Evolutionary conservation across 2,329 filamentous ascomycete species (phyloP).

Genomic region (Colletotrichum sp.): DNA sequence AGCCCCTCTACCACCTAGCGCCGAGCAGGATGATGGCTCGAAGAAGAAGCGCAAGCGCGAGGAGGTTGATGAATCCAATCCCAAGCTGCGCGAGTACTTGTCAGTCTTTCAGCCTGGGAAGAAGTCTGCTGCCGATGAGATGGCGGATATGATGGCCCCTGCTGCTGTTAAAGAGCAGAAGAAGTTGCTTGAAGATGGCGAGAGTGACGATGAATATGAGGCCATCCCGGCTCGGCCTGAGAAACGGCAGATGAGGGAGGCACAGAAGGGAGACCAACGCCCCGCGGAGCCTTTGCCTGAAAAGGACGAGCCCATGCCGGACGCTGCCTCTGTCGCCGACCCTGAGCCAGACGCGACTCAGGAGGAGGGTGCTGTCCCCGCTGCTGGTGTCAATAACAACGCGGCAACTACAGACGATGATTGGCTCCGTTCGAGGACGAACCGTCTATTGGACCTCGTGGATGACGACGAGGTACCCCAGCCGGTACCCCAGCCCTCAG

Average conservation of each 20-base stretch:
- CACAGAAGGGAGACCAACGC: constrained; percentile 11
- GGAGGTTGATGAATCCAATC: constrained; percentile 65
- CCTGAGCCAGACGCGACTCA: constrained; percentile 2
- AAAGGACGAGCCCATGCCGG: constrained; percentile 12
- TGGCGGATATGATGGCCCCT: constrained; percentile 14
- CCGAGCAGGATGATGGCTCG: constrained; percentile 18
- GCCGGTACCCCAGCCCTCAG: constrained; percentile 27
- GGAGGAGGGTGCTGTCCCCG: background rate
- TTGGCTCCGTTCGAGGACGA: constrained; percentile 91
- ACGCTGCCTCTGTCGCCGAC: background rate
- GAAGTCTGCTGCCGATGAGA: constrained; percentile 32
- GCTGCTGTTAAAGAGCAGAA: constrained; percentile 29
- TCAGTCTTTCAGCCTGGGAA: constrained; percentile 75
- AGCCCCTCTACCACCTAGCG: constrained; percentile 23
- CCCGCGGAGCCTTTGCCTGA: constrained; percentile 15
- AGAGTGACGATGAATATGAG: constrained; percentile 81
- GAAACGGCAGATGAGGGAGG: constrained; percentile 41
- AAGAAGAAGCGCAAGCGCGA: constrained; percentile 73
- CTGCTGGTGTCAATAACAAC: background rate
- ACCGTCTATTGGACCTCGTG: constrained; percentile 81
- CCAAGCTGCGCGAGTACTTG: constrained; percentile 86
- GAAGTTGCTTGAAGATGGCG: constrained; percentile 48
- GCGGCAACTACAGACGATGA: constrained; percentile 75
- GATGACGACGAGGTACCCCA: constrained; percentile 68
- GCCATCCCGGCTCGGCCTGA: constrained; percentile 59